Base-by-base conservation (phyloP, 73 alveolate genomes). In the Paramecium pentaurelia region DNA sequence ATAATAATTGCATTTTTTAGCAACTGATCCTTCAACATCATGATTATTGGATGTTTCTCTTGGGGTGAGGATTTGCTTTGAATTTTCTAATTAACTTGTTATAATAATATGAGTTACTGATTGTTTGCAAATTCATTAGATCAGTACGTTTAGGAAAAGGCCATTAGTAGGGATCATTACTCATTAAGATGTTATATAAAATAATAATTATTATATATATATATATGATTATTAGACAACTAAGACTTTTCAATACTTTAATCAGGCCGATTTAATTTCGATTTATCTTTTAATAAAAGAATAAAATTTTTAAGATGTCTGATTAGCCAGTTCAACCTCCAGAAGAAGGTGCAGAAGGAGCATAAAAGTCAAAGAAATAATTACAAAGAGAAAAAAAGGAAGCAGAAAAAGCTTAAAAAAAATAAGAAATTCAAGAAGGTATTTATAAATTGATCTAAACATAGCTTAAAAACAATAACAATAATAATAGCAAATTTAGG, bases 121-220 rank as follows among this genome's bases (percentile, higher is more conserved):
- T 91, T 20, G 98, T 94, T 45, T 90, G 47, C 10, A 95, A 77
- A 30, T 93, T 68, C 98, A 95, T 94, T 14, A 92, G 75, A 86
- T 95, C 96, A 16, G 80, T 25, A 14, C 97, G 88, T 38, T 87
- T 83, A 4, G 98, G 98, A 92, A 95, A 91, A 9, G 97, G 97
- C 96, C 96, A 90, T 38, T 83, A 59, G 51, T 75, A 93, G 28
- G 96, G 97, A 54, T 93, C 96, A 87, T 58, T 71, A 37, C 37
- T 25, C 87, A 88, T 60, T 71, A 60, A 60, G 36, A 54, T 54
- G 70, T 54, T 54, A 54, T 54, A 54, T 54, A 54, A 54, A 54
- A 54, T 54, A 54, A 64, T 64, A 64, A 64, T 64, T 28, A 64
- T 32, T 25, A 64, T 64, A 60, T 40, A 40, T 40, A 40, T 49